Evolutionary conservation across 371 early-diverging fungal species (phyloP), one percentile per base, ranked within the genome.

Genomic region (Mucor lusitanicus): DNA sequence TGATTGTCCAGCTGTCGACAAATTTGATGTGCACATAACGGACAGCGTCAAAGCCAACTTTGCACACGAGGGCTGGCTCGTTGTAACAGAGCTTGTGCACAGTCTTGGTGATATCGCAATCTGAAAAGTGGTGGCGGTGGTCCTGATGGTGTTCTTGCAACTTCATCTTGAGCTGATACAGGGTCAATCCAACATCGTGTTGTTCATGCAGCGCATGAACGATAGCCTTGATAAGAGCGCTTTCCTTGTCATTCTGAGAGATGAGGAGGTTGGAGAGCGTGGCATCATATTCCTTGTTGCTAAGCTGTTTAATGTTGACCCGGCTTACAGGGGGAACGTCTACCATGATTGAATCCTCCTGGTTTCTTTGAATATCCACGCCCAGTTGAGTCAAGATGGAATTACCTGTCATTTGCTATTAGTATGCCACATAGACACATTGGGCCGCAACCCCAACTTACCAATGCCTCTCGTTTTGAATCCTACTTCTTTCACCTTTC

Each of bases 21-120:
- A 68, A 56, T 6, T 33, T 50, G 11, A 48, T 30, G 27, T 65
- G 56, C 3, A 79, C 74, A 69, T 72, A 72, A 19, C 76, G 76
- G 21, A 55, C 35, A 21, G 72, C 32, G 9, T 56, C 44, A 44
- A 70, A 76, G 2, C 79, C 79, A 30, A 76, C 76, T 6, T 27
- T 19, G 11, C 33, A 50, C 5, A 75, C 39, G 19, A 79, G 48
- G 9, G 72, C 66, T 2, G 60, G 57, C 7, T 63, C 11, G 27
- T 63, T 62, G 6, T 32, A 21, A 8, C 21, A 44, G 7, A 77
- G 57, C 2, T 21, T 54, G n/a, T 63, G 44, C 17, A 78, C 11
- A 25, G 55, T 64, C 21, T 28, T 13, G 25, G 32, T 30, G 19
- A 78, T 73, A 5, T 64, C 53, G 12, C 69, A 61, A 28, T 61